Evolutionary conservation across 345 rosid genomes (phyloP), one percentile per base, ranked within the genome.

Genomic region (Mercurialis annua): DNA sequence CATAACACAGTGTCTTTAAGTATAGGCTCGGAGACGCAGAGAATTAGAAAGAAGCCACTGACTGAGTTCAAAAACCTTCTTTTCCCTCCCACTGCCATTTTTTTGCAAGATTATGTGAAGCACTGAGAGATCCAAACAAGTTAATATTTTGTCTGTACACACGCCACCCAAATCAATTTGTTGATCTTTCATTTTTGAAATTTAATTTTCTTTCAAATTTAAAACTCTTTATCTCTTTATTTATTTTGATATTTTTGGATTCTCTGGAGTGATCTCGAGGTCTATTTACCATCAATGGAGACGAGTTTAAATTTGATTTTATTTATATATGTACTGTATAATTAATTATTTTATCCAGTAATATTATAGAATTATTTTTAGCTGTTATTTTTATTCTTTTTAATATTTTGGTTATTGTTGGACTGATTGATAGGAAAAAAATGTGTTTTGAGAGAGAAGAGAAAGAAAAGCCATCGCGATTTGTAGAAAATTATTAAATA

Each of bases 191-290:
- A 27, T 56, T 29, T 31, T 20, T 31, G 42, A 34, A 34, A 34
- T 4, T 34, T 34, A 3, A 30, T n/a, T 55, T 4, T 1, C 18
- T 56, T 56, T 56, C 2, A 27, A 16, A 56, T 56, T 57, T 57
- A 18, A 3, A 51, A 57, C 7, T 57, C 18, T 31, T 10, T 7
- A 12, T 31, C 31, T 26, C 24, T 16, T 49, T n/a, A 18, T 20
- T 6, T 18, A 0, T 34, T 78, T 78, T 71, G 59, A 76, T 71
- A n/a, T n/a, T n/a, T n/a, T n/a, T n/a, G n/a, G n/a, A 54, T 74
- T 71, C 73, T 78, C 76, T 73, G 71, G 56, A 59, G 57, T 67
- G 76, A 71, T 70, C 73, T 78, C 69, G 43, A 66, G 70, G 69
- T 70, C n/a, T 18, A 38, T 43, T 36, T 40, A 8, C 33, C 67